Evolutionary conservation across 108 stramenopile species (phyloP).

Genomic region (Cyclostephanos tholiformis): DNA sequence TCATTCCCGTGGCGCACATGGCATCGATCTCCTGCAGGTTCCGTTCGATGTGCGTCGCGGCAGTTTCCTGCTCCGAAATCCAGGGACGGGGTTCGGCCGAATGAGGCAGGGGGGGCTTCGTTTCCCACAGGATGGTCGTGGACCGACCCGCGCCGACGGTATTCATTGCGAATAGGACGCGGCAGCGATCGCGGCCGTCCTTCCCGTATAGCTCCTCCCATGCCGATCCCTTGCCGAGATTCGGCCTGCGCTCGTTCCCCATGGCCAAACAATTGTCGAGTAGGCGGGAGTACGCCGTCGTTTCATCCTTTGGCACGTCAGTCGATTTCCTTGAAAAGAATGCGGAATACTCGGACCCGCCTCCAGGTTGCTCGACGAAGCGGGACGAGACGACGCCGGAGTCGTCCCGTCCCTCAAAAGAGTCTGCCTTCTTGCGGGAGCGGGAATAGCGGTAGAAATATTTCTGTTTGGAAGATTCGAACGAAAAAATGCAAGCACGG

Average conservation of each 20-base stretch:
- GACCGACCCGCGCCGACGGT: conserved; percentile 84
- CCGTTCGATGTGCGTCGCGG: conserved; percentile 79
- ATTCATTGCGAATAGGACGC: conserved; percentile 80
- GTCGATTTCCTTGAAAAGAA: conserved; percentile 47
- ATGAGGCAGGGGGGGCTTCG: conserved; percentile 61
- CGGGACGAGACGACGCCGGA: conserved; percentile 84
- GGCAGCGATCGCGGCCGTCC: conserved; percentile 73
- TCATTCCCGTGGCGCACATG: conserved; percentile 83
- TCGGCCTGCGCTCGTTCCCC: conserved; percentile 70
- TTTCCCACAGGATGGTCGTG: conserved; percentile 88
- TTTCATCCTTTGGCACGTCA: conserved; percentile 45
- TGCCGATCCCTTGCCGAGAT: conserved; percentile 50
- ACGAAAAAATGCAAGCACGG: not conserved
- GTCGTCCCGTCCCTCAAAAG: conserved; percentile 88
- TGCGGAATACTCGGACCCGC: conserved; percentile 49
- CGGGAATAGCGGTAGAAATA: conserved; percentile 87
- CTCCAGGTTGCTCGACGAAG: conserved; percentile 64
- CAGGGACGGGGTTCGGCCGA: conserved; percentile 70
- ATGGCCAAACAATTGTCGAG: conserved; percentile 83
- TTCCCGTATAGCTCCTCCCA: conserved; percentile 80
- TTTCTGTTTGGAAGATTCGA: conserved; percentile 60
- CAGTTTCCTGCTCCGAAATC: conserved; percentile 86
- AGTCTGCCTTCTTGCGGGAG: conserved; percentile 85
- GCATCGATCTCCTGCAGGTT: conserved; percentile 84
- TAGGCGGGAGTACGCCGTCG: conserved; percentile 52